These are phyloP conservation scores for Saccharomycopsis fermentans DNA, from an alignment of 805 yeast genomes.

Conservation along the genomic window DNA sequence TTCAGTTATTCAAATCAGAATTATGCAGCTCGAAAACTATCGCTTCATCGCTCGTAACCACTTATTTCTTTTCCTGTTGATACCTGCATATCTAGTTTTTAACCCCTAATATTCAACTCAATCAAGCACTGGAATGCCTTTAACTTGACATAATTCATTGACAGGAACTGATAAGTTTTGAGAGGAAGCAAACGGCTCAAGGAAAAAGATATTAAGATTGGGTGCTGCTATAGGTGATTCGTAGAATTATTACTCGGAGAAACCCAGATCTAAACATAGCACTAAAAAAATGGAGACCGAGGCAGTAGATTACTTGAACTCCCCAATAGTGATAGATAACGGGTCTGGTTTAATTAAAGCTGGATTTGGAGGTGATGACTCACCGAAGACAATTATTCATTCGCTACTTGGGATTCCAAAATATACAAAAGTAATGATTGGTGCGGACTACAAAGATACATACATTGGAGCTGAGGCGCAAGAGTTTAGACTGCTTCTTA, in stretches of 20 bases:
- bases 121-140: too few relatives aligned
- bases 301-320: constrained; percentile 34
- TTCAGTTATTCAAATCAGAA: too few relatives aligned
- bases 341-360: constrained; percentile 82
- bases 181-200: too few relatives aligned
- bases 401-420: constrained; percentile 74
- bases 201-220: too few relatives aligned
- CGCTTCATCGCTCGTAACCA: too few relatives aligned
- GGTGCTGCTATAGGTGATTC: not conserved
- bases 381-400: constrained; percentile 57
- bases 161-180: too few relatives aligned
- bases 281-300: not conserved
- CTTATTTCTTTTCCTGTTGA: too few relatives aligned
- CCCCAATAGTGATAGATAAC: constrained; percentile 69
- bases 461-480: constrained; percentile 75
- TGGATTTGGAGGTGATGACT: constrained; percentile 89
- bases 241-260: not conserved
- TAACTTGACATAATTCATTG: too few relatives aligned
- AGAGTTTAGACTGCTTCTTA: constrained; percentile 64
- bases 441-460: constrained; percentile 50
- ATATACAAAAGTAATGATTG: constrained; percentile 75
- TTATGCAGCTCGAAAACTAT: too few relatives aligned
- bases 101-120: too few relatives aligned
- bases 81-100: too few relatives aligned
- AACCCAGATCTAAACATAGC: too few relatives aligned